Base-by-base conservation (phyloP, 768 basidiomycete genomes). In the Cystofilobasidium ferigula region DNA sequence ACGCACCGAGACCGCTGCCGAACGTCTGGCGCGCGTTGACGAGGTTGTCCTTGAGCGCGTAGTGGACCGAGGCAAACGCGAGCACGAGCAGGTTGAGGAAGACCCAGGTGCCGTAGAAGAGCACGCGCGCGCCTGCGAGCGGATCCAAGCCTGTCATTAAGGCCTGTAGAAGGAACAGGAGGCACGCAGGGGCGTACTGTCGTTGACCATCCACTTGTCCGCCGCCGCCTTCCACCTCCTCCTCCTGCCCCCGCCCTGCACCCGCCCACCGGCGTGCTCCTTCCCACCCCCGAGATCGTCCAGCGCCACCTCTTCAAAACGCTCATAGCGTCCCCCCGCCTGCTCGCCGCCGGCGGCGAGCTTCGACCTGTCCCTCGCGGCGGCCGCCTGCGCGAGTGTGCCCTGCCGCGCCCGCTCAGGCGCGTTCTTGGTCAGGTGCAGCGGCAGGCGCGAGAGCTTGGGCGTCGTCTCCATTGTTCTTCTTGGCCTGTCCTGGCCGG, bases 151-250 rank as follows among this genome's bases (percentile, higher is more conserved):
- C n/a, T 6, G 36, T 22, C 22, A 14, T 5, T 14, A 5, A 9
- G 18, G 42, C 16, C 24, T 16, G 38, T 43, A 28, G 48, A 42
- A 10, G 12, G 34, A 5, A 30, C 16, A 22, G 6, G 28, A 16
- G 18, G 36, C 13, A 59, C 35, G 62, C 28, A 16, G 32, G 26
- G 26, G 22, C 76, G 59, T 47, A 72, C 92, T 92, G 73, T 93
- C 91, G 74, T 93, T 92, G 75, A 92, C 89, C 86, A 90, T 87
- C 91, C 91, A 94, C n/a, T 84, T 71, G 70, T 81, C 80, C 71
- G 82, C 80, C 70, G 75, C 81, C 71, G 84, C 80, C 51, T 72
- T 71, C 54, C 61, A 71, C 75, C 36, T 56, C 42, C 0, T 16
- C 64, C 2, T 48, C 42, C 9, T 5, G 45, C 20, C 35, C 22